Conservation (phyloP, 176 grass and related monocot genomes). For the Musa itinerans region DNA sequence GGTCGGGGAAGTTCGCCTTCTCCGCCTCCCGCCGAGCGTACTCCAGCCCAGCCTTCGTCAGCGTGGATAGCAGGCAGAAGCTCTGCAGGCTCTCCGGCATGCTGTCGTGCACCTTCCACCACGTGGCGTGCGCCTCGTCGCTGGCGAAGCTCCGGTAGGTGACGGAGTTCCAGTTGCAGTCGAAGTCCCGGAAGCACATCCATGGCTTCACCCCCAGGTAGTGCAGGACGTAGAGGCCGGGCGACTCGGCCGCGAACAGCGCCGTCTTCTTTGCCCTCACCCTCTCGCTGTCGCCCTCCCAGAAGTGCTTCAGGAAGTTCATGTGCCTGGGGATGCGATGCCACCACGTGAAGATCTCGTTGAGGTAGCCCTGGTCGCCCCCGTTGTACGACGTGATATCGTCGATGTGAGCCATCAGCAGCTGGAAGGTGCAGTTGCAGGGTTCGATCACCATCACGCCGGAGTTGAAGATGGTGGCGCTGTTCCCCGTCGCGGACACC, state of each 20-base stretch:
- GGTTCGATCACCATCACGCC: conserved; percentile 90
- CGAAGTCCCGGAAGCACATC: conserved; percentile 43
- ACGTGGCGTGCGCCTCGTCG: background rate
- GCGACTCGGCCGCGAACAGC: conserved; percentile 63
- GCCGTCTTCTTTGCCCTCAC: conserved; percentile 67
- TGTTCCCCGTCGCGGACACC: conserved; percentile 84
- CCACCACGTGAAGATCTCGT: conserved; percentile 99
- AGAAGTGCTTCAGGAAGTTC: conserved; percentile 96
- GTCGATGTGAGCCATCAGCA: conserved; percentile 83
- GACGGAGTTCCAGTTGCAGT: background rate
- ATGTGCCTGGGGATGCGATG: conserved; percentile 76
- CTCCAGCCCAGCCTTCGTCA: background rate
- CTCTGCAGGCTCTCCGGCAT: background rate
- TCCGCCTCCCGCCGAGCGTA: background rate
- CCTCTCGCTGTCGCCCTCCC: conserved; percentile 74
- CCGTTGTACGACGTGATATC: conserved; percentile 88
- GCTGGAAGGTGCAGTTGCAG: conserved; percentile 80
- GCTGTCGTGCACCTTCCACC: background rate
- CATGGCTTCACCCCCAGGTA: conserved; percentile 73
- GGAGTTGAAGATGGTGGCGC: conserved; percentile 87
- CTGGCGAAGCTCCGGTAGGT: background rate
- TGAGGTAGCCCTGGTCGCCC: conserved; percentile 82
- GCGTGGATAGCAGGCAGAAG: background rate
- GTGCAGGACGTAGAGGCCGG: conserved; percentile 69
- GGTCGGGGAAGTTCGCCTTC: no score